Base-by-base conservation (phyloP, 495 filamentous ascomycete genomes). In the Penicillium manginii region DNA sequence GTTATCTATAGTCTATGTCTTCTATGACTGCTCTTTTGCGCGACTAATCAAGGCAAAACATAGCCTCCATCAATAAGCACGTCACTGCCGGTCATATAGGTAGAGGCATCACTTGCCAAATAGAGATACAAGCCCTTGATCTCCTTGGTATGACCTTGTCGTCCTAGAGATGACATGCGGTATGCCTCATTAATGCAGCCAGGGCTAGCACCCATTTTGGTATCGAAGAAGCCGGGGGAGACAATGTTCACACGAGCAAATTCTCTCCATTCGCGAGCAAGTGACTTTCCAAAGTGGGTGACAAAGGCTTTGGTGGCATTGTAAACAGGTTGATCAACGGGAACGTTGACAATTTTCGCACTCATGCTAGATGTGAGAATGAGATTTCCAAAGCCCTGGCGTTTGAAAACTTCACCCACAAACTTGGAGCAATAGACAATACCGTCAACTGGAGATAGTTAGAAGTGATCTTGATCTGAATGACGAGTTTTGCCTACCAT, bases 311-410 rank as follows among this genome's bases (percentile, higher is more conserved):
- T 90, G 4, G 78, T 84, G 3, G 78, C 82, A 63, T 90, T 91
- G 70, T 90, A 90, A 1, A 89, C 86, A 0, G 86, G 83, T 18
- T 81, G 82, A 17, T 85, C 75, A 21, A 85, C 71, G 2, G 86
- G 86, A 45, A 86, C 83, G 60, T 93, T 94, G 29, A 91, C 91
- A 52, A 93, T 76, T 17, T 85, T 88, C 3, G 82, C 91, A 66
- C 86, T 90, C 91, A 93, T 93, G 60, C 83, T 87, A 2, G 86
- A 91, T 60, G 91, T 90, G 60, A 93, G 70, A 50, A 88, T 86
- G 45, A 93, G 79, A 59, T 86, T 90, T 3, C 89, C 90, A 63
- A 63, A 68, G 35, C 70, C 68, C 35, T 80, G 73, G 48, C 63
- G 62, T 10, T 79, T 71, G 63, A 90, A 82, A 79, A 93, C 88